phyloP scores from a whole-genome alignment of 306 rosid species.

The Fragaria iinumae region DNA sequence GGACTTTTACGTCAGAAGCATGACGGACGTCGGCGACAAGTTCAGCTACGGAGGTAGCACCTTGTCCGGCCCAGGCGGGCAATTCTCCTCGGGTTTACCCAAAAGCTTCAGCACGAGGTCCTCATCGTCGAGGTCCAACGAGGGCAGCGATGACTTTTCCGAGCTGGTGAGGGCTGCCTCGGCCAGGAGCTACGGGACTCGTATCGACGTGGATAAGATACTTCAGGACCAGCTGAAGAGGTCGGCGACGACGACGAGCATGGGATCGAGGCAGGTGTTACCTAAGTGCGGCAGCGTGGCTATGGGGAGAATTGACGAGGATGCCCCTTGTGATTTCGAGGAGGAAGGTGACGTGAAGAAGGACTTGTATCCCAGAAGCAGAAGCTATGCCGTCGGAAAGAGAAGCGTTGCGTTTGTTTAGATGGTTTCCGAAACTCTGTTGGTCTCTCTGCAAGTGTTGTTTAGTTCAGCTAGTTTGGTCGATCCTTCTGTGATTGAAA shows the following conservation, averaged over 20 bases:
- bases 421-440: background rate
- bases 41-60: constrained; percentile 32
- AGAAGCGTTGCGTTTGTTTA: constrained; percentile 21
- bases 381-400: constrained; percentile 55
- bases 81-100: constrained; percentile 33
- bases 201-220: constrained; percentile 54
- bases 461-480: background rate
- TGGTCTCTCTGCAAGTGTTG: background rate
- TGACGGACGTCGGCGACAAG: constrained; percentile 40
- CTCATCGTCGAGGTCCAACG: constrained; percentile 38
- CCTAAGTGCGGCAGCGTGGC: constrained; percentile 68
- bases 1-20: constrained; percentile 63
- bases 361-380: constrained; percentile 55
- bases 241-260: constrained; percentile 6
- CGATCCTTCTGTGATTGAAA: background rate
- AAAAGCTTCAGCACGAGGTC: constrained; percentile 56
- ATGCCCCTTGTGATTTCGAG: constrained; percentile 41
- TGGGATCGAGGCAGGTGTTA: constrained; percentile 36
- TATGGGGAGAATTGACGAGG: constrained; percentile 75
- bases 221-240: constrained; percentile 35
- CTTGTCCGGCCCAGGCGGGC: constrained; percentile 18
- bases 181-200: constrained; percentile 41
- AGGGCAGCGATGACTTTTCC: constrained; percentile 46
- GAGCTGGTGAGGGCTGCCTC: constrained; percentile 83
- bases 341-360: constrained; percentile 21